phyloP scores from a whole-genome alignment of 108 stramenopile species.

The Thalassiosira profunda region DNA sequence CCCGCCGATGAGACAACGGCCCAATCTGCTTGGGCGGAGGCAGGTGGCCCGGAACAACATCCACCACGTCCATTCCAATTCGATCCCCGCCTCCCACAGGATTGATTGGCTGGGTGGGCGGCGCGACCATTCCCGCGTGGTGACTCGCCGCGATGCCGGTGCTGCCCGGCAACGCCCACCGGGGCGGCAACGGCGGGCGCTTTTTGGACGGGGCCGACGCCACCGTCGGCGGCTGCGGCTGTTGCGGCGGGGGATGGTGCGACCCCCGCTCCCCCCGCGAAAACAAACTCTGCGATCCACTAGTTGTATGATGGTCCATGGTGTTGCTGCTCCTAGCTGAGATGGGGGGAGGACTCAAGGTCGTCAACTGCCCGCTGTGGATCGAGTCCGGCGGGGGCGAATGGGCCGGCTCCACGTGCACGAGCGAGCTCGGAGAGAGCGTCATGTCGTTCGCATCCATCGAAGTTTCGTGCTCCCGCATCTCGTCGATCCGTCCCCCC shows the following conservation, averaged over 20 bases:
- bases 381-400: conserved; percentile 45
- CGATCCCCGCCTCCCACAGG: neutral
- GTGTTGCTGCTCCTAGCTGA: conserved; percentile 1
- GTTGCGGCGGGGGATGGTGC: neutral
- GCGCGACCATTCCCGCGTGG: too few relatives aligned
- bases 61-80: neutral
- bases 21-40: conserved; percentile 26
- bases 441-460: conserved; percentile 9
- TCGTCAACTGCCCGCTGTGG: conserved; percentile 21
- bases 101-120: too few relatives aligned
- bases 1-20: conserved; percentile 29
- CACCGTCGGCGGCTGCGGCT: neutral
- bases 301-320: neutral
- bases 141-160: too few relatives aligned
- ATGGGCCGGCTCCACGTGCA: neutral
- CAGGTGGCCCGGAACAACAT: neutral
- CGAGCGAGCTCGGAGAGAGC: neutral
- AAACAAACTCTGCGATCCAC: conserved; percentile 7
- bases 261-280: neutral
- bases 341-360: conserved; percentile 35
- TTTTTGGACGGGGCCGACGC: neutral
- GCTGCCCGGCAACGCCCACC: conserved; percentile 2
- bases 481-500: neutral
- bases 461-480: neutral
- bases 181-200: neutral